Base-by-base conservation (phyloP, 371 early-diverging fungal species). In the Mucor indicus region DNA sequence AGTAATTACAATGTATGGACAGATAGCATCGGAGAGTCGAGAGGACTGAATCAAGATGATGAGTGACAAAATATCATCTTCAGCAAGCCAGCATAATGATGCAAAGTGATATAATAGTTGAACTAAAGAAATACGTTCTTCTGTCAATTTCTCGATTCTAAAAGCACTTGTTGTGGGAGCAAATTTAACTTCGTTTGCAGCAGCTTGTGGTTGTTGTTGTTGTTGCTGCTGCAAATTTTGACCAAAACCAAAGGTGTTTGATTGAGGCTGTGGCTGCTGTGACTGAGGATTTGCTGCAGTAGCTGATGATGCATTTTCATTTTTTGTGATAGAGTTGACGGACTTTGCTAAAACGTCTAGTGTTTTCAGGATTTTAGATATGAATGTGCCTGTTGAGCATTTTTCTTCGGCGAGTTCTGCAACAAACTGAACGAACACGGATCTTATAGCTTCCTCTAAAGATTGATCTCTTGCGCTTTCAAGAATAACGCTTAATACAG, bases 401-500 rank as follows among this genome's bases (percentile, higher is more conserved):
- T 27, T 41, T 37, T 51, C 51, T 32, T 7, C 25, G 10, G 40
- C 58, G 20, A 68, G 25, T 10, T 45, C 62, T 5, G 39, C 53
- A 50, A 72, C 61, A 33, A 67, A 63, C 5, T 54, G 44, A 15
- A 44, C 73, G 61, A 44, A 79, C 13, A 49, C 54, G 20, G 44
- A 55, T 24, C 83, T 77, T 21, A 84, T 65, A 5, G 67, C 55
- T 29, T 65, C 59, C 3, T 76, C 69, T 1, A 84, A 61, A 2
- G 62, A 52, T 0, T 46, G 44, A 25, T 82, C 77, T 17, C 70
- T 70, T 20, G 77, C 72, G 29, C 72, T 77, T 22, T 77, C 74
- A 35, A 92, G 50, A 36, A 94, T 67, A 25, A 72, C 64, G 44
- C 74, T 74, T 13, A 93, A 57, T 53, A 83, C 71, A 29, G 77